Evolutionary conservation across 2,329 filamentous ascomycete genomes (phyloP).

Genomic region (Colletotrichum gloeosporioides): DNA sequence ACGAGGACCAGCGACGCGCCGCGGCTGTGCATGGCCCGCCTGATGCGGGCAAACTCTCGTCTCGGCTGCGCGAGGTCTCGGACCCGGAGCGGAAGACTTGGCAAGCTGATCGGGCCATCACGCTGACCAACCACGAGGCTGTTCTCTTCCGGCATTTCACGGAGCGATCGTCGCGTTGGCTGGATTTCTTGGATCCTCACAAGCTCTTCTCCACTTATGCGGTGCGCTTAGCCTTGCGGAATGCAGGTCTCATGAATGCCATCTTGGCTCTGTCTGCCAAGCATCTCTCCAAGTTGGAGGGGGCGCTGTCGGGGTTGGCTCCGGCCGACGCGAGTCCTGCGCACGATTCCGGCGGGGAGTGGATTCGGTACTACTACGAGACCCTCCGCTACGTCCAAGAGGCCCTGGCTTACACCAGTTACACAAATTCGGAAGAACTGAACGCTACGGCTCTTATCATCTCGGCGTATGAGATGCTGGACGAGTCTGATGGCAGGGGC

Average conservation of each 20-base stretch:
- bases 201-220: constrained; percentile 37
- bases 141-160: constrained; percentile 33
- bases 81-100: constrained; percentile 29
- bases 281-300: constrained; percentile 32
- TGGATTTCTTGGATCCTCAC: constrained; percentile 37
- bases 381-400: constrained; percentile 66
- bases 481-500: constrained; percentile 55
- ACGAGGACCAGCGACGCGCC: background rate
- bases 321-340: background rate
- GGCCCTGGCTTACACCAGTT: constrained; percentile 62
- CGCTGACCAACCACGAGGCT: constrained; percentile 28
- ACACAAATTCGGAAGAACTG: constrained; percentile 62
- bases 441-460: constrained; percentile 65
- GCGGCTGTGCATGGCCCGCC: background rate
- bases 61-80: constrained; percentile 4
- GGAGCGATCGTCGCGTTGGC: constrained; percentile 25
- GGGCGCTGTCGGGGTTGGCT: background rate
- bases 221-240: constrained; percentile 47
- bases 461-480: constrained; percentile 71
- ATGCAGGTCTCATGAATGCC: constrained; percentile 62
- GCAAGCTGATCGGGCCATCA: constrained; percentile 28
- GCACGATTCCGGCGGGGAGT: constrained; percentile 26
- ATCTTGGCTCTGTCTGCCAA: constrained; percentile 61
- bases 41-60: background rate
- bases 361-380: constrained; percentile 64